Evolutionary conservation across 306 rosid genomes (phyloP), one percentile per base, ranked within the genome.

Genomic region (Quercus robur): DNA sequence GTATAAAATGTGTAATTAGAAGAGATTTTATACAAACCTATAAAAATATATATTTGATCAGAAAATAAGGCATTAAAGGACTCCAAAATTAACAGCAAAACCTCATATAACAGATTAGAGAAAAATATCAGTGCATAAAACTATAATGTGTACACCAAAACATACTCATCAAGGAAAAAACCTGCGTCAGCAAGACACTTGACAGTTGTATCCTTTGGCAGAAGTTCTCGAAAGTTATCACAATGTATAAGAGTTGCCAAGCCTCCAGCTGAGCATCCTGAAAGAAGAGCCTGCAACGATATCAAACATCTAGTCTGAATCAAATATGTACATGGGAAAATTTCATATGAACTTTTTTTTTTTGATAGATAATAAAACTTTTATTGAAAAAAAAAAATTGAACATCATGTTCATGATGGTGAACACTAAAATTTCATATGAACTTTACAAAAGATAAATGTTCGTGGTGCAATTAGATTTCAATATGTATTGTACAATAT

Each of bases 251-350:
- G 98, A 81, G 93, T 83, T 13, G 99, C 98, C 91, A 96, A 89
- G 18, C 98, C 98, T 70, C 99, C 98, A 17, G 99, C 98, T 76
- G 99, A 96, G 89, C 99, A 96, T 83, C 99, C 99, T 51, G 98
- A 90, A 83, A 96, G 92, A 83, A 96, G 89, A 75, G 98, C 99
- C 99, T 96, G 87, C 79, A 77, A 77, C 7, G 81, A 76, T 77
- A 78, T 56, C 44, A 58, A 28, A 73, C 58, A 80, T 78, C 62
- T 54, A 69, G 56, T 77, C 19, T 35, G 20, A 6, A 35, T n/a
- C 72, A 19, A 68, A 68, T 12, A 35, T 18, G 23, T 8, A 10
- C 19, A 35, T 14, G 4, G 15, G 19, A 2, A 8, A 35, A 4
- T 33, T 10, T 38, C n/a, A 18, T 49, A 38, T 35, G 51, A 68